Evolutionary conservation across 2,329 filamentous ascomycete genomes (phyloP), one percentile per base, ranked within the genome.

Genomic region (Byssochlamys sp.): DNA sequence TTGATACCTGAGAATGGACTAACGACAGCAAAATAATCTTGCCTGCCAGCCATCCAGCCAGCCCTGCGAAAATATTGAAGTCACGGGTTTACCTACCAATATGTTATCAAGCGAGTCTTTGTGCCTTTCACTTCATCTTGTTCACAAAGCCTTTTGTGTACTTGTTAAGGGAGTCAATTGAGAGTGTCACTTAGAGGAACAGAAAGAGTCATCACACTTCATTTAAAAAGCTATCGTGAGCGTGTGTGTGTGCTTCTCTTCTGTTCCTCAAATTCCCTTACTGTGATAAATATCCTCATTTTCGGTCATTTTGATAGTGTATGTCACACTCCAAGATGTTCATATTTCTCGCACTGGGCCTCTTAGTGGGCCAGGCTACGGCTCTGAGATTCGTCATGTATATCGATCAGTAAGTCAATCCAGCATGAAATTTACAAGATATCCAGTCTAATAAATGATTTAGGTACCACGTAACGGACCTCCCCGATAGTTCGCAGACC

Each of bases 331-430:
- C 14, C 58, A 53, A 49, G 31, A 69, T 70, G 67, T 58, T 69
- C 49, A 70, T 67, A 58, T 53, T 60, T 5, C 55, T 67, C n/a
- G 56, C 62, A 14, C 51, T 71, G 51, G 63, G 64, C 63, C 63
- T 73, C 4, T 51, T 73, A 65, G 69, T 66, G 56, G 62, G 63
- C 29, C 69, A 71, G 24, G 69, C 64, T 31, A 60, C 65, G 28
- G 65, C 64, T n/a, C 53, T 69, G 31, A 67, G 69, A 52, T 71
- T 74, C 57, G 69, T 62, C 60, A 77, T 79, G 69, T 80, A 80
- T 61, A 75, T 75, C 62, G 78, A 80, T 61, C 60, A 79, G 75
- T 80, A 64, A 62, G 76, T 65, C 10, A 5, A 6, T 1, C 39
- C 10, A 19, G 19, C 27, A 29, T 35, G 1, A 31, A n/a, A 26